Conservation (phyloP, 768 basidiomycete species). For the Tremella fuciformis region DNA sequence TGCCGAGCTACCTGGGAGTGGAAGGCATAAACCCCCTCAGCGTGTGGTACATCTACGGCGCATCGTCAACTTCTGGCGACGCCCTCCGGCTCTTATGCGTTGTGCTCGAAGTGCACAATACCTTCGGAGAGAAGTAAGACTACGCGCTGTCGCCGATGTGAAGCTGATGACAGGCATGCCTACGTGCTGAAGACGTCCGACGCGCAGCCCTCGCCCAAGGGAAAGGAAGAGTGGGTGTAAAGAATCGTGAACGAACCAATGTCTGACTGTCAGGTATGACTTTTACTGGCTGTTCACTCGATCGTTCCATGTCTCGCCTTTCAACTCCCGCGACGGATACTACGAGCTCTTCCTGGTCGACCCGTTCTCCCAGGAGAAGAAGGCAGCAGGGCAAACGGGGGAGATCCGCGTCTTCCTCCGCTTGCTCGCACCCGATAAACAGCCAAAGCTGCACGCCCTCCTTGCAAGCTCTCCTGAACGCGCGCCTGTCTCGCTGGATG, state of each 20-base stretch:
- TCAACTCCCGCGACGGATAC: slow-evolving; percentile 67
- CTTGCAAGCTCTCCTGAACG: slow-evolving; percentile 57
- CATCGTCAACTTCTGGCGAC: slow-evolving; percentile 3
- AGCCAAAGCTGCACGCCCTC: slow-evolving; percentile 60
- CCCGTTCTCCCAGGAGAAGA: slow-evolving; percentile 53
- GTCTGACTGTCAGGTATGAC: slow-evolving; percentile 46
- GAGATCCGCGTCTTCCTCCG: slow-evolving; percentile 20
- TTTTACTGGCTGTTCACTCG: slow-evolving; percentile 67
- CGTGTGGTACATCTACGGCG: slow-evolving; percentile 63
- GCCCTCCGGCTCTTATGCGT: slow-evolving; percentile 33
- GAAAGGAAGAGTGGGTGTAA: slow-evolving; percentile 13
- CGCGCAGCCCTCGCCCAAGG: slow-evolving; percentile 11
- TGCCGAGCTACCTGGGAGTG: slow-evolving; percentile 66
- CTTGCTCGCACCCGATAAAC: slow-evolving; percentile 48
- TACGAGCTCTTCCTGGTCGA: slow-evolving; percentile 61
- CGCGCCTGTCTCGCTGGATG: slow-evolving; percentile 47
- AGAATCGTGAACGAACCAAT: background rate
- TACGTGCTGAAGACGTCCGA: slow-evolving; percentile 24
- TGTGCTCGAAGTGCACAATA: slow-evolving; percentile 71
- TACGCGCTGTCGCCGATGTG: too few relatives aligned
- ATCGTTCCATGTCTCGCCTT: slow-evolving; percentile 72
- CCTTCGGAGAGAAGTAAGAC: slow-evolving; percentile 63
- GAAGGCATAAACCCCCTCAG: slow-evolving; percentile 71
- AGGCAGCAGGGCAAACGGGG: slow-evolving; percentile 3
- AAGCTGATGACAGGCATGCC: slow-evolving; percentile 19